Evolutionary conservation across 768 basidiomycete species (phyloP), one percentile per base, ranked within the genome.

Genomic region (Mycena haematopus): DNA sequence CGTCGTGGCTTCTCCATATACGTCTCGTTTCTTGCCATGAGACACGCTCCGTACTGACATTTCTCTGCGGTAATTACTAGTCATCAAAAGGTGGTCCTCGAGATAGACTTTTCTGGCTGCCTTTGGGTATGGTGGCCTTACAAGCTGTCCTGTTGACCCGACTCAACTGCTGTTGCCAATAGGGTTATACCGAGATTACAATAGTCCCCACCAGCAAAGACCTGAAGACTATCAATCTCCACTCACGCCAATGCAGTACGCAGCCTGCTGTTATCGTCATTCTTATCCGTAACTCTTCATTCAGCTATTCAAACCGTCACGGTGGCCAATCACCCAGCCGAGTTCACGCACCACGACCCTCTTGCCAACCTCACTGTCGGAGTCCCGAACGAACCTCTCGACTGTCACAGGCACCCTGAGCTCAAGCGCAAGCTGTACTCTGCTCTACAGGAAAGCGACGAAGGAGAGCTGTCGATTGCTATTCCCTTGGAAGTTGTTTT

Each of bases 171-270:
- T 9, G 6, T 44, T 60, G 60, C 52, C 65, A 51, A 25, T 64
- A 95, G 94, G 96, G 95, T 63, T 95, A 95, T 74, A 96, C 95
- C 13, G 94, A 96, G 77, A 86, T 99, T 68, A 94, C 93, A 13
- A 82, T 99, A 55, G 76, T 91, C 40, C 97, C 97, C 13, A 89
- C 85, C 40, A 90, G 82, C 71, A 85, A 84, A 55, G 89, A 92
- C 58, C 82, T 99, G 36, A 87, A 82, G 68, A 92, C 93, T 2
- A 82, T 99, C 36, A 87, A 93, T 74, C 85, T 99, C 22, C 91
- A 99, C 74, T 93, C 88, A 40, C 86, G 94, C 46, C 92, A 96
- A 78, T 94, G 91, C 77, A 82, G 93, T 93, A 78, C 58, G 92
- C 81, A 22, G 29, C 58, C 38, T 60, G 31, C 36, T 42, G 36